These are phyloP conservation scores for Piper betle DNA, from an alignment of 164 flowering plant species.

Conservation along the genomic window DNA sequence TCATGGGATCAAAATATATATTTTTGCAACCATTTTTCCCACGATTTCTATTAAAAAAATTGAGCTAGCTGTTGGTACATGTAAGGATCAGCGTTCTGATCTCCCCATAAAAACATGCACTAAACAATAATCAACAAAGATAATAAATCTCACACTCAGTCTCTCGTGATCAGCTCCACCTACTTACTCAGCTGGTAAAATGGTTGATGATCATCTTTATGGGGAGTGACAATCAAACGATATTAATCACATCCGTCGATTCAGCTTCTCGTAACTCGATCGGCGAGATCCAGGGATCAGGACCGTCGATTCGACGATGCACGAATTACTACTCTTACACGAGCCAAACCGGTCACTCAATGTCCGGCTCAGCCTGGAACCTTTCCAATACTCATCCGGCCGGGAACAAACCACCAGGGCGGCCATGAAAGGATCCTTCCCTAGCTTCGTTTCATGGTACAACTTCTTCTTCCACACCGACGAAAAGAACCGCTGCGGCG, in stretches of 20 bases:
- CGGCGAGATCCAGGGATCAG: constrained; percentile 1
- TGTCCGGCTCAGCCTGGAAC: neutral
- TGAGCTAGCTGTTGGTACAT: neutral
- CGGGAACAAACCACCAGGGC: constrained; percentile 2
- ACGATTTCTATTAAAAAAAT: neutral
- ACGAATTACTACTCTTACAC: neutral
- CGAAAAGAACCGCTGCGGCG: neutral
- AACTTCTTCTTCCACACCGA: neutral
- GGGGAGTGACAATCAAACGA: too few relatives aligned
- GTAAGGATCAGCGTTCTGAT: too few relatives aligned
- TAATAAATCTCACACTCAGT: neutral
- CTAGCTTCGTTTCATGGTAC: neutral
- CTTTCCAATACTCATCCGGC: constrained; percentile 1
- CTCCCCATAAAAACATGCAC: neutral
- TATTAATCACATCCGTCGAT: constrained; percentile 1
- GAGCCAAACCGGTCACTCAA: constrained; percentile 3
- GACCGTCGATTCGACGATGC: constrained; percentile 1
- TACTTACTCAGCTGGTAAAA: neutral
- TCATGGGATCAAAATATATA: neutral
- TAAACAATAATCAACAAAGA: neutral
- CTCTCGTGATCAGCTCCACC: neutral
- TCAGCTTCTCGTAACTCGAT: constrained; percentile 1
- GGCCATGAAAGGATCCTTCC: constrained; percentile 1
- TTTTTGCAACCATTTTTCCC: neutral
- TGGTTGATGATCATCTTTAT: neutral